Evolutionary conservation across 495 filamentous ascomycete species (phyloP), one percentile per base, ranked within the genome.

Genomic region (Hypoxylon fuscum): DNA sequence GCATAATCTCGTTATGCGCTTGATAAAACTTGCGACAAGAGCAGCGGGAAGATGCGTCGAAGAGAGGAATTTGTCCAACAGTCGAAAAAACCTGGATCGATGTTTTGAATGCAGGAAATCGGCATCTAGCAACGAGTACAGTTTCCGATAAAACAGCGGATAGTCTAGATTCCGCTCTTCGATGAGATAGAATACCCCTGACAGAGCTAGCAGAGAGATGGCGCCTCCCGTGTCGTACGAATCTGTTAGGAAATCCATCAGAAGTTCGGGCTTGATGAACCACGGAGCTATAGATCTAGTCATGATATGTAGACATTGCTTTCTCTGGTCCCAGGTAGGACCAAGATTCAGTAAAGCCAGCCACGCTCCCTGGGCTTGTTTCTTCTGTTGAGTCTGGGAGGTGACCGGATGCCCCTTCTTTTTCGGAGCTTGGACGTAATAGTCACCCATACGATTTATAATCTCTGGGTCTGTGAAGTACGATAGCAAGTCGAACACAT

Each of bases 171-270:
- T 98, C 64, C 90, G 90, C 65, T 90, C 86, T 63, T 90, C 88
- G 53, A 98, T 97, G 34, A 99, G 87, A 70, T 97, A 92, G 79
- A 96, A 99, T 17, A 99, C 86, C 34, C 95, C 94, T 4, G 92
- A 96, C 0, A 99, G 82, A 2, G 96, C 93, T 20, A 97, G 82
- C 2, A 98, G 84, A 3, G 95, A 92, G 7, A 83, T 90, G 4
- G 90, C 87, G 50, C 95, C 95, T 46, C 96, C 93, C 14, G 84
- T 73, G 64, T 97, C 84, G 75, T 94, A 98, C 12, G 87, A 93
- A 74, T 96, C 93, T 1, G 92, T 96, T 32, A 99, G 76, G 75
- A 98, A 98, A 77, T 99, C 96, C 88, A 97, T 93, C n/a, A 99
- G 81, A 6, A 94, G 79, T 68, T 97, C 92, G 5, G 90, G 87